phyloP scores from a whole-genome alignment of 2,329 filamentous ascomycete species.

The Verticillium zaregamsianum region DNA sequence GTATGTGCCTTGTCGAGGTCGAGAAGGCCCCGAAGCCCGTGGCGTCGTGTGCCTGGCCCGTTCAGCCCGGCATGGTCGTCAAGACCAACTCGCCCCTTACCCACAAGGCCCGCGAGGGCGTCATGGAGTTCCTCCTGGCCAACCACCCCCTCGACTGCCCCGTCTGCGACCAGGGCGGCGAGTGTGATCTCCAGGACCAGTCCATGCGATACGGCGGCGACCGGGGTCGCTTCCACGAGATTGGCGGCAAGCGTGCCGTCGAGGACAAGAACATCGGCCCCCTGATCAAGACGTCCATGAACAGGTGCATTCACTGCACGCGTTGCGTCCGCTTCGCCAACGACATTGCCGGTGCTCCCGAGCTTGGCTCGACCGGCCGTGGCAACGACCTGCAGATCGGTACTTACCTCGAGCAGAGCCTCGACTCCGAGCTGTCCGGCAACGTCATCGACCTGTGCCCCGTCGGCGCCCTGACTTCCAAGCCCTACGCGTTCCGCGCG shows the following conservation, averaged over 20 bases:
- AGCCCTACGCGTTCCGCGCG: slow-evolving; percentile 95
- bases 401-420: slow-evolving; percentile 90
- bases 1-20: slow-evolving; percentile 99
- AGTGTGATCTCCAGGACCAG: slow-evolving; percentile 98
- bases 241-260: slow-evolving; percentile 92
- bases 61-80: slow-evolving; percentile 97
- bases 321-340: slow-evolving; percentile 97
- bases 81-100: slow-evolving; percentile 95
- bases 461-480: slow-evolving; percentile 92
- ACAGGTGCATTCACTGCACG: slow-evolving; percentile 98
- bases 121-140: slow-evolving; percentile 97
- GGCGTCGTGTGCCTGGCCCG: slow-evolving; percentile 97
- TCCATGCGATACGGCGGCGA: slow-evolving; percentile 98
- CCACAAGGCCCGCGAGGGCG: slow-evolving; percentile 96
- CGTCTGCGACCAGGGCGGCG: slow-evolving; percentile 97
- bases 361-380: slow-evolving; percentile 89
- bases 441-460: slow-evolving; percentile 99
- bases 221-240: slow-evolving; percentile 93
- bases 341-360: slow-evolving; percentile 91
- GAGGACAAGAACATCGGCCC: slow-evolving; percentile 99
- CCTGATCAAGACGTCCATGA: slow-evolving; percentile 99
- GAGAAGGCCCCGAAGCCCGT: slow-evolving; percentile 95
- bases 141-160: slow-evolving; percentile 97
- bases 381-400: slow-evolving; percentile 98
- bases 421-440: slow-evolving; percentile 91